phyloP scores from a whole-genome alignment of 164 flowering plant genomes.

The Platanus orientalis region DNA sequence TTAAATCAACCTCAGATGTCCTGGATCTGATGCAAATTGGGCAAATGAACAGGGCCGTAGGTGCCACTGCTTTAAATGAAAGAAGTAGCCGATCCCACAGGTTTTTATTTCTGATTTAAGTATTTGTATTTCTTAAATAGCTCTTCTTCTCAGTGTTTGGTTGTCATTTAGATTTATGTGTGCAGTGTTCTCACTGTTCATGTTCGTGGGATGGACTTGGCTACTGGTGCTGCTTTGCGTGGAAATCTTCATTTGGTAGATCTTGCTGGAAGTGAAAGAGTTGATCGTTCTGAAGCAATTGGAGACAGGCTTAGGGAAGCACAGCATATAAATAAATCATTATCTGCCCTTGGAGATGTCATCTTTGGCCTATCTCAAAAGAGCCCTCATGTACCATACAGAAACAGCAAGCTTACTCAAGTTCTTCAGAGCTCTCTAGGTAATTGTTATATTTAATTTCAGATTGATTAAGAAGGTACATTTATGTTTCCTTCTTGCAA shows the following conservation, averaged over 20 bases:
- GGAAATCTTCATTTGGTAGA: constrained; percentile 92
- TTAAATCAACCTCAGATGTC: constrained; percentile 68
- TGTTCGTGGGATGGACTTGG: constrained; percentile 69
- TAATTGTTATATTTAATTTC: constrained; percentile 18
- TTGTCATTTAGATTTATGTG: constrained; percentile 6
- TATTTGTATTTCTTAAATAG: neutral
- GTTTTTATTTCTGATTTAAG: constrained; percentile 37
- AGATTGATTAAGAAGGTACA: neutral
- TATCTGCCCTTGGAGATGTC: constrained; percentile 98
- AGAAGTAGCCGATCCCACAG: constrained; percentile 98
- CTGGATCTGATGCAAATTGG: constrained; percentile 73
- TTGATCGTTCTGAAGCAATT: constrained; percentile 83
- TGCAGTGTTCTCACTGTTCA: constrained; percentile 90
- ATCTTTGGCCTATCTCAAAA: constrained; percentile 86
- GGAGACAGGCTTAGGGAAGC: constrained; percentile 94
- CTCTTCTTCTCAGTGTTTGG: constrained; percentile 2
- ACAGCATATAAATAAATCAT: constrained; percentile 91
- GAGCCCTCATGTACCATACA: constrained; percentile 81
- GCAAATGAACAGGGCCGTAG: constrained; percentile 73
- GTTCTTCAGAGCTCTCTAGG: constrained; percentile 92
- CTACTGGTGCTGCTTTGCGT: constrained; percentile 63
- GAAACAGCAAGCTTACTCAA: constrained; percentile 98
- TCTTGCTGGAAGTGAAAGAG: constrained; percentile 99
- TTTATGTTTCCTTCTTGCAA: neutral
- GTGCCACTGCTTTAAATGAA: constrained; percentile 92